Conservation (phyloP, 139 green algal species). For the Volvox reticuliferus region DNA sequence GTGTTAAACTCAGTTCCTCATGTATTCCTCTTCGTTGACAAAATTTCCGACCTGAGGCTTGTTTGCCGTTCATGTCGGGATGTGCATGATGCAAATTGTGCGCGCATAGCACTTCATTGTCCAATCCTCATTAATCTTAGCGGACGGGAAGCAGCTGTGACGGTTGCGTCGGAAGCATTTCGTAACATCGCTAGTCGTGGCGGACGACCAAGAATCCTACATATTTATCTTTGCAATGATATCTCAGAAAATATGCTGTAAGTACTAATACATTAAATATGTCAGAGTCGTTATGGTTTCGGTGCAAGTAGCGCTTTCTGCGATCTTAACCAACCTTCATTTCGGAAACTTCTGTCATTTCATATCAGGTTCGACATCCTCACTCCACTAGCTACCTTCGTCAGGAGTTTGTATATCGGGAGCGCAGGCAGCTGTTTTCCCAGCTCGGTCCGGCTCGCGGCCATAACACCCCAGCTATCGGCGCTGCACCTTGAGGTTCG, state of each 20-base stretch:
- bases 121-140: neutral
- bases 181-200: neutral
- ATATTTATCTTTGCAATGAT: neutral
- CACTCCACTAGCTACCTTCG: neutral
- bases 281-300: neutral
- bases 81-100: neutral
- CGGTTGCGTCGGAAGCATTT: neutral
- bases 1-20: neutral
- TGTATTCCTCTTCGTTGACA: neutral
- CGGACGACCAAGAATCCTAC: neutral
- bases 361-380: neutral
- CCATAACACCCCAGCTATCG: neutral
- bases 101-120: neutral
- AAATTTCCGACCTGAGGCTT: neutral
- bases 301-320: neutral
- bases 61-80: slow-evolving; percentile 1
- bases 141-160: neutral
- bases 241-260: neutral
- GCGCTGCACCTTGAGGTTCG: neutral
- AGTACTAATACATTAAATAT: neutral
- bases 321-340: too few species aligned
- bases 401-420: neutral
- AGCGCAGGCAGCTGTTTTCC: neutral
- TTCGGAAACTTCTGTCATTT: too few species aligned
- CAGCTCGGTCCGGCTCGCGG: neutral